These are phyloP conservation scores for Arthrocladium fulminans DNA, from an alignment of 2,329 filamentous ascomycete species.

Conservation along the genomic window DNA sequence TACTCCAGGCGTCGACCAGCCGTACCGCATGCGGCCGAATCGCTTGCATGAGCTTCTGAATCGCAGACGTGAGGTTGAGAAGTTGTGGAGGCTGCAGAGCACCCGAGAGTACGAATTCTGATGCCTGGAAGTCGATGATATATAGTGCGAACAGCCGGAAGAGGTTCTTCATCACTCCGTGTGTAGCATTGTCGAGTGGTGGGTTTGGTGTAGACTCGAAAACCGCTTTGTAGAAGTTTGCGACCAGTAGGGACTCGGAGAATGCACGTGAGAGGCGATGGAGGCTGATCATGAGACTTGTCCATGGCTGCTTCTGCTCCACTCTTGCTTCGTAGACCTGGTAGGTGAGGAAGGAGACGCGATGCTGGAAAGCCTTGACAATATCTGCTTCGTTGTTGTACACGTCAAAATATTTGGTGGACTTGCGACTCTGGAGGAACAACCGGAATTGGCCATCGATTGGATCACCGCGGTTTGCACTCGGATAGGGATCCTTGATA, in stretches of 20 bases:
- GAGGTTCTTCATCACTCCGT: slow-evolving; percentile 31
- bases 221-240: slow-evolving; percentile 38
- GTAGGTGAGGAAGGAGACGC: slow-evolving; percentile 33
- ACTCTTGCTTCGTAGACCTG: slow-evolving; percentile 37
- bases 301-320: slow-evolving; percentile 41
- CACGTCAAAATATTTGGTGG: slow-evolving; percentile 24
- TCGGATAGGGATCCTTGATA: slow-evolving; percentile 26
- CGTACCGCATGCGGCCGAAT: slow-evolving; percentile 45
- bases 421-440: slow-evolving; percentile 24
- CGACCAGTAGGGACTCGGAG: slow-evolving; percentile 42
- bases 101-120: slow-evolving; percentile 38
- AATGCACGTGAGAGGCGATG: slow-evolving; percentile 33
- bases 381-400: slow-evolving; percentile 32
- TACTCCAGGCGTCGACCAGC: slow-evolving; percentile 45
- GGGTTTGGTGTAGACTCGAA: slow-evolving; percentile 15
- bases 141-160: slow-evolving; percentile 42
- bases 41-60: slow-evolving; percentile 40
- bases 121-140: slow-evolving; percentile 38
- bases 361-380: slow-evolving; percentile 38
- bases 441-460: slow-evolving; percentile 35
- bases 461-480: slow-evolving; percentile 27
- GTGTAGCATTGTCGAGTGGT: slow-evolving; percentile 25
- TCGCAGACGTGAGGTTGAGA: slow-evolving; percentile 31
- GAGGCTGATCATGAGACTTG: slow-evolving; percentile 31
- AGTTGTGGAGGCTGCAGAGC: slow-evolving; percentile 36